Evolutionary conservation across 2,329 filamentous ascomycete species (phyloP).

Genomic region (Chrysosporium queenslandicum): DNA sequence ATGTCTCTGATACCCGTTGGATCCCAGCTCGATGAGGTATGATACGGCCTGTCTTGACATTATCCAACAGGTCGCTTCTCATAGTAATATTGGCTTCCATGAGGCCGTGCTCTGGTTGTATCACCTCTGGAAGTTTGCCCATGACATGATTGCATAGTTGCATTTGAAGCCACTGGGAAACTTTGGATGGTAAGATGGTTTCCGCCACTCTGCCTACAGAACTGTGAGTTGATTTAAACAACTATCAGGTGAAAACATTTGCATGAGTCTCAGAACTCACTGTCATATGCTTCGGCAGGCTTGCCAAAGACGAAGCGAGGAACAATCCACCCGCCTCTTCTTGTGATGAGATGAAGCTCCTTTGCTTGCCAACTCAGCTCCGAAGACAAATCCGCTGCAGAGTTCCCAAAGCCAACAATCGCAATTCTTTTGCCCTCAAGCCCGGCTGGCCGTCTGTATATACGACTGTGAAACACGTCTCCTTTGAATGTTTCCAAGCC

Average conservation of each 20-base stretch:
- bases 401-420: slow-evolving; percentile 32
- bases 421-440: slow-evolving; percentile 33
- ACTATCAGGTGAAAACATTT: background rate
- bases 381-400: slow-evolving; percentile 33
- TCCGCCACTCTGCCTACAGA: slow-evolving; percentile 15
- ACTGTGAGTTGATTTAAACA: slow-evolving; percentile 18
- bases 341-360: slow-evolving; percentile 32
- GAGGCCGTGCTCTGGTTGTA: slow-evolving; percentile 29
- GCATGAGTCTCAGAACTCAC: slow-evolving; percentile 21
- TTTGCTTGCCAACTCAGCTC: slow-evolving; percentile 29
- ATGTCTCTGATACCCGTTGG: slow-evolving; percentile 24
- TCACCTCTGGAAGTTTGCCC: slow-evolving; percentile 25
- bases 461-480: slow-evolving; percentile 32
- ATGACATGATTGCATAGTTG: slow-evolving; percentile 25
- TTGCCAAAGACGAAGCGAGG: slow-evolving; percentile 33
- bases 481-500: slow-evolving; percentile 28
- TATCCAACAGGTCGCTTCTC: slow-evolving; percentile 28
- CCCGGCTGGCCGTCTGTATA: slow-evolving; percentile 27
- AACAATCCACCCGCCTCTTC: slow-evolving; percentile 33
- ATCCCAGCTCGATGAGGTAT: slow-evolving; percentile 27
- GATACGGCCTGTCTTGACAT: slow-evolving; percentile 27
- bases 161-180: slow-evolving; percentile 26
- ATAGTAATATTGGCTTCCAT: slow-evolving; percentile 30
- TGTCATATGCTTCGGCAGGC: slow-evolving; percentile 30
- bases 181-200: slow-evolving; percentile 14